Percentiles rank a stretch among this genome's conserved stretches.
Evolutionary conservation across 2,329 filamentous ascomycete genomes (phyloP).

Genomic region (Aureobasidium sp.): DNA sequence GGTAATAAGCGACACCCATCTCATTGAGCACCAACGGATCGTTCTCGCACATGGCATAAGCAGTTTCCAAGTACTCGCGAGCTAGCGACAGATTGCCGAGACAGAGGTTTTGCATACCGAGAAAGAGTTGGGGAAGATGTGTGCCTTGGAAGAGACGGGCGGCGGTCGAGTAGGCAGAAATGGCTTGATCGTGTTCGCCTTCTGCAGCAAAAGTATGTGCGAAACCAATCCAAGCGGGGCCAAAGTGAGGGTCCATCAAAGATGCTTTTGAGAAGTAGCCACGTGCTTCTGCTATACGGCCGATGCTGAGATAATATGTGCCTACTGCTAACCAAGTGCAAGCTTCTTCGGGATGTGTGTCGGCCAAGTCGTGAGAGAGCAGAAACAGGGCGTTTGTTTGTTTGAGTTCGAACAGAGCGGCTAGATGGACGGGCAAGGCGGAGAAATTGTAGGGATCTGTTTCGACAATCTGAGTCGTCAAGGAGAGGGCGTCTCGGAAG

Average conservation of each 20-base stretch:
- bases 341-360: slow-evolving; percentile 83
- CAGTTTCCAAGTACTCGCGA: slow-evolving; percentile 87
- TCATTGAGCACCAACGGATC: slow-evolving; percentile 93
- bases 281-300: slow-evolving; percentile 84
- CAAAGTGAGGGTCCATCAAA: slow-evolving; percentile 96
- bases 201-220: slow-evolving; percentile 97
- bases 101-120: slow-evolving; percentile 97
- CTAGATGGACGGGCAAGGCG: slow-evolving; percentile 84
- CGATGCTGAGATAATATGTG: slow-evolving; percentile 85
- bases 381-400: slow-evolving; percentile 86
- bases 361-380: slow-evolving; percentile 84
- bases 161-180: slow-evolving; percentile 93
- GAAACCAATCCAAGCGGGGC: slow-evolving; percentile 97
- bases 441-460: slow-evolving; percentile 83
- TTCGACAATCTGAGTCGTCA: slow-evolving; percentile 76
- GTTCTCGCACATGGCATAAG: slow-evolving; percentile 72
- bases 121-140: slow-evolving; percentile 87
- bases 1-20: slow-evolving; percentile 91
- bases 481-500: slow-evolving; percentile 75
- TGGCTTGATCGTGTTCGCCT: slow-evolving; percentile 95
- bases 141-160: slow-evolving; percentile 94
- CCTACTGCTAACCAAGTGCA: slow-evolving; percentile 92
- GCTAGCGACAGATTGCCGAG: slow-evolving; percentile 92
- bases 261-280: slow-evolving; percentile 96
- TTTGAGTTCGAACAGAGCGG: slow-evolving; percentile 79